A percentile compares a stretch with the other conserved stretches of the same genome.
Evolutionary conservation across 2,329 filamentous ascomycete genomes (phyloP).

Genomic region (Rhynchosporium secalis): DNA sequence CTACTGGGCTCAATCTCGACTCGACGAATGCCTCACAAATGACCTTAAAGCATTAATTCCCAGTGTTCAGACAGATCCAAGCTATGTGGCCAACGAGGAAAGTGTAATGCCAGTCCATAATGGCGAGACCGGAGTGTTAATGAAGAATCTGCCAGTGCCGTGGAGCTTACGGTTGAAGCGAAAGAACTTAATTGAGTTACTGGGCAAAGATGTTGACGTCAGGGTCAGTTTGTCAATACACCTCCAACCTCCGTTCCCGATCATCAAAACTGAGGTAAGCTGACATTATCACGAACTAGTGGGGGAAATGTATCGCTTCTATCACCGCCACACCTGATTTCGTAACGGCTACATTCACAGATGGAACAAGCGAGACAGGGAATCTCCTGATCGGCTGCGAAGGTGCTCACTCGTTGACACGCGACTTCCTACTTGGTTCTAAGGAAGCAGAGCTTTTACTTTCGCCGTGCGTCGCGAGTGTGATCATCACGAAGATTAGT

Average conservation of each 20-base stretch:
- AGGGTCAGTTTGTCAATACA: constrained; percentile 25
- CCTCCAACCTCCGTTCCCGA: neutral
- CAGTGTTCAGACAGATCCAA: constrained; percentile 35
- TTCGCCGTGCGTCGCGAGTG: constrained; percentile 42
- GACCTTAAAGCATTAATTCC: constrained; percentile 33
- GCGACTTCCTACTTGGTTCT: constrained; percentile 75
- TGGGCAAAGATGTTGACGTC: constrained; percentile 37
- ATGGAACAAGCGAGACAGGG: constrained; percentile 41
- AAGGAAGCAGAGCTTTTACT: constrained; percentile 36
- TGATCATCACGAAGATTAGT: constrained; percentile 45
- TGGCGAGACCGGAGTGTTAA: constrained; percentile 33
- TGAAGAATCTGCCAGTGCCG: constrained; percentile 36
- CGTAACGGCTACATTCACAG: constrained; percentile 37
- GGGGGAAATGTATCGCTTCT: constrained; percentile 29
- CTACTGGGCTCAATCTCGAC: constrained; percentile 40
- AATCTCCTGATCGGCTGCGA: constrained; percentile 89
- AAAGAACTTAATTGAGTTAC: constrained; percentile 36
- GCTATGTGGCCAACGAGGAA: constrained; percentile 28
- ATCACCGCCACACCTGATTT: constrained; percentile 19
- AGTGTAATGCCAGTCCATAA: constrained; percentile 36
- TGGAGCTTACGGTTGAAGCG: constrained; percentile 36
- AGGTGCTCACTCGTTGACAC: constrained; percentile 84
- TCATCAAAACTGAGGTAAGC: neutral
- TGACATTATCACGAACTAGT: constrained; percentile 24
- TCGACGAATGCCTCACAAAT: constrained; percentile 37